These are phyloP conservation scores for Haberlea rhodopensis DNA, from an alignment of 257 asterid genomes.

Conservation along the genomic window DNA sequence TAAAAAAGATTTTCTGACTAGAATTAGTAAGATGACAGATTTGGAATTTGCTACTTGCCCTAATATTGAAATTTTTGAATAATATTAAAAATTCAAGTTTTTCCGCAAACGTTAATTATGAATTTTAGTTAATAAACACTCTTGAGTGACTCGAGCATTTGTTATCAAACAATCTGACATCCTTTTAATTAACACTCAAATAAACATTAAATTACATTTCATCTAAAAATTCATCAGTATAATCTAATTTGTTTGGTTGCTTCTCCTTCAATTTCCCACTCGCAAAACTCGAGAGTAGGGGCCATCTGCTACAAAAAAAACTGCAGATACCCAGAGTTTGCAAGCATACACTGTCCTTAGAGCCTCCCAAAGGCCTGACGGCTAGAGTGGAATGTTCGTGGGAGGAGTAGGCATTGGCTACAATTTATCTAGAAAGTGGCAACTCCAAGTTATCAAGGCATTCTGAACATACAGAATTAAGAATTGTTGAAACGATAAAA, in stretches of 20 bases:
- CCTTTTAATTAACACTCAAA: too few species aligned
- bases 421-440: background rate
- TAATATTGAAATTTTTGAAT: too few species aligned
- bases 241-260: background rate
- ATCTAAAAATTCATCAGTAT: background rate
- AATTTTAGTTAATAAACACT: too few species aligned
- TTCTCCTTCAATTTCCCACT: background rate
- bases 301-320: background rate
- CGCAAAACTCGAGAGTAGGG: background rate
- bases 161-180: too few species aligned
- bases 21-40: too few species aligned
- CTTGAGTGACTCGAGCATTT: too few species aligned
- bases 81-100: too few species aligned
- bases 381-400: background rate
- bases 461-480: background rate
- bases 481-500: constrained; percentile 1
- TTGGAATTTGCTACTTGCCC: too few species aligned
- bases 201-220: too few species aligned
- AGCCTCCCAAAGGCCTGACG: background rate
- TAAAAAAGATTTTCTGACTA: too few species aligned
- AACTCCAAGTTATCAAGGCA: background rate
- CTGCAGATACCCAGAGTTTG: background rate
- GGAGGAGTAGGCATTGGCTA: background rate
- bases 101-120: too few species aligned
- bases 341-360: background rate